phyloP scores from a whole-genome alignment of 139 green algal genomes.

The Medakamo hakoo region DNA sequence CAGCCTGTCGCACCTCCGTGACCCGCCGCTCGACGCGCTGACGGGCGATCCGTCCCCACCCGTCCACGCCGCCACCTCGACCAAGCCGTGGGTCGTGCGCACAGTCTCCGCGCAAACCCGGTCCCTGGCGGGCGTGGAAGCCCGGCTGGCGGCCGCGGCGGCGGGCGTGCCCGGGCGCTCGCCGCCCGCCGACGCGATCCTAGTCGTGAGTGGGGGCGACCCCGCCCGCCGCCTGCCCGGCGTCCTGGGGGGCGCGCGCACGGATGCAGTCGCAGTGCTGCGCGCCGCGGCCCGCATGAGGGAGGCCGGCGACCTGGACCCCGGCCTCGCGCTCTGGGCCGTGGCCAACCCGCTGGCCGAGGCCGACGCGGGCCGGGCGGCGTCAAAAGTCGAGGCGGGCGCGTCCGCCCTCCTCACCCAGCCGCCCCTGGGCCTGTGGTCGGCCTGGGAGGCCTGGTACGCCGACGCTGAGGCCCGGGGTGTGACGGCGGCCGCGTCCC shows the following conservation, averaged over 20 bases:
- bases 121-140: constrained; percentile 10
- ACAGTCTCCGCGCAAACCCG: constrained; percentile 27
- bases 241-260: constrained; percentile 2
- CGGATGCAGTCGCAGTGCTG: constrained; percentile 19
- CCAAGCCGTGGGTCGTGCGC: constrained; percentile 10
- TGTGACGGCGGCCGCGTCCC: not conserved
- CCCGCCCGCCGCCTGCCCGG: constrained; percentile 28
- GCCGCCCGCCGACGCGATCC: constrained; percentile 27
- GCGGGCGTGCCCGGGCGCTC: not conserved
- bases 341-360: constrained; percentile 49
- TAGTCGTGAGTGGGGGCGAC: constrained; percentile 55
- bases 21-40: not conserved
- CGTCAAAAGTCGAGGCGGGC: constrained; percentile 32
- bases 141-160: constrained; percentile 11
- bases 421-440: constrained; percentile 46
- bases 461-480: constrained; percentile 12
- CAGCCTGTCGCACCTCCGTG: constrained; percentile 10
- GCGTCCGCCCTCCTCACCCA: constrained; percentile 54
- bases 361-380: constrained; percentile 5
- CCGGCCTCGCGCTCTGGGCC: constrained; percentile 36
- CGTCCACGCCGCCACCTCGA: not conserved
- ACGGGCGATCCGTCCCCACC: not conserved
- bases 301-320: constrained; percentile 16
- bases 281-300: constrained; percentile 19
- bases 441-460: constrained; percentile 30